Evolutionary conservation across 176 grass and related monocot species (phyloP), one percentile per base, ranked within the genome.

Genomic region (Eremochloa ophiuroides): DNA sequence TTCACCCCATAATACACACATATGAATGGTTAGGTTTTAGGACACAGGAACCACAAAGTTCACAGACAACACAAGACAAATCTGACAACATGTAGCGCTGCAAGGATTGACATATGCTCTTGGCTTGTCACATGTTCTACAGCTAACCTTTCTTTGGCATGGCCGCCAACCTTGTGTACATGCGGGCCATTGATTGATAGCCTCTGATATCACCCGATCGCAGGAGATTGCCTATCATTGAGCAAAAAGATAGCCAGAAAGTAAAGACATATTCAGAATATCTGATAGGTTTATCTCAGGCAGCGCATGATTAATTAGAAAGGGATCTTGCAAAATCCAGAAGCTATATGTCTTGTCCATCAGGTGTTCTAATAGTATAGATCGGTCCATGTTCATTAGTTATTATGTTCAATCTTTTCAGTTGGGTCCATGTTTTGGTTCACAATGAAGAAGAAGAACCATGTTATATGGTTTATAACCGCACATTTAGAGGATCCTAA

Each of bases 111-210:
- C 6, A 2, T 27, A 70, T 22, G 22, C n/a, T 53, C 38, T 20
- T 39, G 40, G 68, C 25, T 62, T 16, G 66, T 58, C 18, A 10
- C 39, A 34, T 62, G 41, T 72, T 64, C 39, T 2, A 29, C 59
- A 53, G 30, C 47, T 75, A 93, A 66, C 76, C 63, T 77, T 91
- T 97, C 80, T 90, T 97, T 78, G 94, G 91, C 84, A 91, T 88
- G 42, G 91, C 91, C 62, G 91, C 89, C 31, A 97, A 79, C 58
- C 91, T 87, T 55, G 91, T 88, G 74, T 94, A 97, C 94, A 97
- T 97, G 66, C 71, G 84, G 53, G 91, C 94, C 94, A 94, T 97
- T 17, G 94, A 97, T 70, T 89, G 88, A 41, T 86, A 97, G 26
- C 94, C 91, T 62, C 89, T 88, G 27, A 88, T 63, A 76, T 97